Evolutionary conservation across 139 green algal species (phyloP).

Genomic region (Asterochloris sp.): DNA sequence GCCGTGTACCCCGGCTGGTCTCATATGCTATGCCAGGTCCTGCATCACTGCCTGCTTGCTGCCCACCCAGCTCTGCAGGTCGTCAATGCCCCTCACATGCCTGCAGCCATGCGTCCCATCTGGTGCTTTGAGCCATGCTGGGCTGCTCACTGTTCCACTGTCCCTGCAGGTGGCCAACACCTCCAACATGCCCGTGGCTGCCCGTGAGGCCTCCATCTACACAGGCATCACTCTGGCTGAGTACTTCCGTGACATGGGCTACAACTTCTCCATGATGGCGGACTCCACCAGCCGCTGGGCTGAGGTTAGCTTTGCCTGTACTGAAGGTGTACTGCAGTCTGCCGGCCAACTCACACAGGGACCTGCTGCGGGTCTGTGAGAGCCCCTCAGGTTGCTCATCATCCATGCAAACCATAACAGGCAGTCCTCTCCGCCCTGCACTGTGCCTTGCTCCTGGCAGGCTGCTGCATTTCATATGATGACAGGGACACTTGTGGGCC

Average conservation of each 20-base stretch:
- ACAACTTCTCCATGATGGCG: constrained; percentile 98
- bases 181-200: constrained; percentile 99
- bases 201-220: constrained; percentile 99
- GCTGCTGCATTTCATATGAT: too few relatives aligned
- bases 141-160: neutral
- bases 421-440: too few relatives aligned
- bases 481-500: too few relatives aligned
- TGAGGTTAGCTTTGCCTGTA: constrained; percentile 42
- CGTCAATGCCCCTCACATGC: neutral
- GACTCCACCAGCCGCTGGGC: constrained; percentile 98
- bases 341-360: too few relatives aligned
- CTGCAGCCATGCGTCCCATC: neutral
- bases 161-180: constrained; percentile 91
- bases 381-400: too few relatives aligned
- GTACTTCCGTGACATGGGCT: constrained; percentile 99
- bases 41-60: too few relatives aligned
- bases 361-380: too few relatives aligned
- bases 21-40: too few relatives aligned
- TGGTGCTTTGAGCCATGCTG: neutral
- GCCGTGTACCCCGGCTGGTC: too few relatives aligned
- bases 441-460: too few relatives aligned
- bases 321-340: too few relatives aligned
- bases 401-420: too few relatives aligned
- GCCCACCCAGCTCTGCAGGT: neutral
- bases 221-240: constrained; percentile 99